Conservation (phyloP, 768 basidiomycete species). For the Kwoniella pini region DNA sequence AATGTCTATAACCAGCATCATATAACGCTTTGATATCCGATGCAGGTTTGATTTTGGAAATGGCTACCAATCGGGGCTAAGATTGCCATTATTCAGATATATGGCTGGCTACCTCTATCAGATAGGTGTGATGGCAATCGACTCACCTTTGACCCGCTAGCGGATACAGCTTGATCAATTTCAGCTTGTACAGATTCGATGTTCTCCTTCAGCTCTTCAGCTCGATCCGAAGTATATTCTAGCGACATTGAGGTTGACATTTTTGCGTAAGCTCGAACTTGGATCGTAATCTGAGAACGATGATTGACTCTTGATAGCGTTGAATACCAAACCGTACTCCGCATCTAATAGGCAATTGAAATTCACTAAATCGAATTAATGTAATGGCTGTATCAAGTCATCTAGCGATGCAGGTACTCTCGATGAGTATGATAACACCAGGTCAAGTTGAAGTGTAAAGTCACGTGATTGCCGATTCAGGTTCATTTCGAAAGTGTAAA, state of each 20-base stretch:
- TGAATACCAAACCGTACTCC: background rate
- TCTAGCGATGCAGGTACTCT: too few species aligned
- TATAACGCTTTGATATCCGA: slow-evolving; percentile 83
- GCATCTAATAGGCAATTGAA: background rate
- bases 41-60: slow-evolving; percentile 89
- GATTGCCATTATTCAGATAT: background rate
- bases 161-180: slow-evolving; percentile 35
- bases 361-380: too few species aligned
- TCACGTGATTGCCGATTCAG: too few species aligned
- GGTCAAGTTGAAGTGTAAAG: too few species aligned
- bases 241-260: slow-evolving; percentile 26
- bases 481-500: too few species aligned
- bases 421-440: too few species aligned
- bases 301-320: background rate
- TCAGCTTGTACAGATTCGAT: slow-evolving; percentile 46
- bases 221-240: slow-evolving; percentile 48
- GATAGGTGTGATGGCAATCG: background rate
- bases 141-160: slow-evolving; percentile 28
- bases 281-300: background rate
- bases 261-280: slow-evolving; percentile 2
- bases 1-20: slow-evolving; percentile 78
- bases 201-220: slow-evolving; percentile 51
- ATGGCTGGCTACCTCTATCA: slow-evolving; percentile 19
- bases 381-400: too few species aligned
- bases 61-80: slow-evolving; percentile 70